phyloP scores from a whole-genome alignment of 1,284 basidiomycete species.

The Cryptococcus sp. region DNA sequence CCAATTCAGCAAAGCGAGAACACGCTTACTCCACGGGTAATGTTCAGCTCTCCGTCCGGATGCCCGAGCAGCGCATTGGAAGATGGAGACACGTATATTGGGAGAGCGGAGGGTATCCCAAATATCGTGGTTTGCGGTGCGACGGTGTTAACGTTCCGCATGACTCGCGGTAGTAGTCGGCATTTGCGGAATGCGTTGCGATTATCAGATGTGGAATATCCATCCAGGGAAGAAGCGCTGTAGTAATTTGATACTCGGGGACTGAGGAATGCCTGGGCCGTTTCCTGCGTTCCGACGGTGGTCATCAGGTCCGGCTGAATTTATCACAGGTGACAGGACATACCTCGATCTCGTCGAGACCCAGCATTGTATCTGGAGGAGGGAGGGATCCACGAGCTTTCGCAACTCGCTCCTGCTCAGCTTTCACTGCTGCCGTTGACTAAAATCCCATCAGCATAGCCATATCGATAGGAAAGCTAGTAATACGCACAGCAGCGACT shows the following conservation, averaged over 20 bases:
- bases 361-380: conserved; percentile 29
- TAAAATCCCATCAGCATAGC: not conserved
- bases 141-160: conserved; percentile 43
- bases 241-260: conserved; percentile 35
- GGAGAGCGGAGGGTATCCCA: conserved; percentile 38
- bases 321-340: not conserved
- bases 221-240: conserved; percentile 46
- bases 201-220: conserved; percentile 55
- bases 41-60: conserved; percentile 57
- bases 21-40: conserved; percentile 45
- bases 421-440: conserved; percentile 22
- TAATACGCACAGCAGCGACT: conserved; percentile 16
- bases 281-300: conserved; percentile 25
- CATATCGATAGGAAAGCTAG: not conserved
- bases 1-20: not conserved
- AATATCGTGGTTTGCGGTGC: conserved; percentile 46
- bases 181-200: conserved; percentile 54
- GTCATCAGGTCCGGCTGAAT: not conserved
- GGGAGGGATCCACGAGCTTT: conserved; percentile 26
- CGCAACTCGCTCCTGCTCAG: conserved; percentile 19
- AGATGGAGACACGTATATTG: conserved; percentile 55
- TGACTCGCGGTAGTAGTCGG: conserved; percentile 57
- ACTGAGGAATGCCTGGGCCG: conserved; percentile 44
- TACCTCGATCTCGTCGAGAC: conserved; percentile 33
- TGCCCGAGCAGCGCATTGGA: conserved; percentile 56